phyloP scores from a whole-genome alignment of 768 basidiomycete genomes.

The Saitozyma sp. region DNA sequence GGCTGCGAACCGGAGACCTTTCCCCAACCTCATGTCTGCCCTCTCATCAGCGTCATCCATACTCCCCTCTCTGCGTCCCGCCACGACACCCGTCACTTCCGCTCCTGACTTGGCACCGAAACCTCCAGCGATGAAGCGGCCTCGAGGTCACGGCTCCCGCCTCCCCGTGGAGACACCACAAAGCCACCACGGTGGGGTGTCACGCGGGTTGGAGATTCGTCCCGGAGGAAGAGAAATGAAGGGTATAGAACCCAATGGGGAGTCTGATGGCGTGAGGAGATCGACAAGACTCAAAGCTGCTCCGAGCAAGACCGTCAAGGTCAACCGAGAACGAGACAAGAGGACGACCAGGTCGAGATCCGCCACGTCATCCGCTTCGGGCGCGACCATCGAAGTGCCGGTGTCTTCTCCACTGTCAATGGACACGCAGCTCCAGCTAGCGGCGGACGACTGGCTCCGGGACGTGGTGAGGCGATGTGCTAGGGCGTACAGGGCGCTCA shows the following conservation, averaged over 20 bases:
- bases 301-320: slow-evolving; percentile 6
- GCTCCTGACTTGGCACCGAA: slow-evolving; percentile 10
- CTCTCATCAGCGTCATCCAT: slow-evolving; percentile 28
- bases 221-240: slow-evolving; percentile 20
- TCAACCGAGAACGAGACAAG: slow-evolving; percentile 10
- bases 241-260: slow-evolving; percentile 37
- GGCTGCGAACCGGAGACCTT: slow-evolving; percentile 23
- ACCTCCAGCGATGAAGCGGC: slow-evolving; percentile 43
- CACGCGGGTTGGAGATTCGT: slow-evolving; percentile 5
- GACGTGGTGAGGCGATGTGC: slow-evolving; percentile 79
- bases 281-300: slow-evolving; percentile 1
- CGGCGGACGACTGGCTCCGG: slow-evolving; percentile 81
- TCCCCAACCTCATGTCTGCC: slow-evolving; percentile 34
- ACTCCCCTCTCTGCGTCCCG: slow-evolving; percentile 16
- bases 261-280: slow-evolving; percentile 8
- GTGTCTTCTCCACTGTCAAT: slow-evolving; percentile 1
- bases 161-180: not conserved
- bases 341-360: slow-evolving; percentile 28
- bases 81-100: not conserved
- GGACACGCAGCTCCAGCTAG: slow-evolving; percentile 47
- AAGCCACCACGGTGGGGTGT: slow-evolving; percentile 4
- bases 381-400: slow-evolving; percentile 8
- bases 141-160: slow-evolving; percentile 21
- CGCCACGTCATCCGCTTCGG: slow-evolving; percentile 34
- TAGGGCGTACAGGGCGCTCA: slow-evolving; percentile 70